phyloP scores from a whole-genome alignment of 1,284 basidiomycete genomes.

The Boletus calvinii region DNA sequence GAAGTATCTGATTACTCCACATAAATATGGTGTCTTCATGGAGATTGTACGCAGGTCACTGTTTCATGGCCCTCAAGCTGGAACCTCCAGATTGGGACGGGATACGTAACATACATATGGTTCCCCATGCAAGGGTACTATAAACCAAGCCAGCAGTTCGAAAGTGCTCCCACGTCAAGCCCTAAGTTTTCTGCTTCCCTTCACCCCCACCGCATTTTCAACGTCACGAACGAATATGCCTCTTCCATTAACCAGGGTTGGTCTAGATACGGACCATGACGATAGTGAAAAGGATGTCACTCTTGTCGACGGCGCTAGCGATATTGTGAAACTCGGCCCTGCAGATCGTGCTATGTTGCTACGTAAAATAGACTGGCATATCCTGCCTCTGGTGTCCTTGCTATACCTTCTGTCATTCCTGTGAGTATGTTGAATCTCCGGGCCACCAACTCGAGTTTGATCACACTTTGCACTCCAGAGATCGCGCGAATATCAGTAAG shows the following conservation, averaged over 20 bases:
- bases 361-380: no score
- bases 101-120: no score
- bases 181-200: not conserved
- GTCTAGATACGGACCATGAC: slow-evolving; percentile 13
- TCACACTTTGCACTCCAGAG: slow-evolving; percentile 21
- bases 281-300: slow-evolving; percentile 14
- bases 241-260: slow-evolving; percentile 3
- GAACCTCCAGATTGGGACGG: no score
- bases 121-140: not conserved
- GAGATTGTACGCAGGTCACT: not conserved
- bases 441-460: no score
- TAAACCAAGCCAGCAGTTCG: not conserved
- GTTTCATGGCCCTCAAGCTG: not conserved
- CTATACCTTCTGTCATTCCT: no score
- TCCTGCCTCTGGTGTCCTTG: no score
- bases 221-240: slow-evolving; percentile 9
- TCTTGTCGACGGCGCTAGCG: not conserved
- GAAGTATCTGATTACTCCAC: no score
- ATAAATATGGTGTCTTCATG: not conserved
- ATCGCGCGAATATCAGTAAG: slow-evolving; percentile 38
- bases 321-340: not conserved
- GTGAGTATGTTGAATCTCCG: no score
- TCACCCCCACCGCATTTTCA: not conserved
- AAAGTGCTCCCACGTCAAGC: not conserved
- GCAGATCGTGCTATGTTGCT: no score